A percentile compares a stretch with the other conserved stretches of the same genome.
Conservation (phyloP, 164 flowering plant species). For the Sextonia rubra region DNA sequence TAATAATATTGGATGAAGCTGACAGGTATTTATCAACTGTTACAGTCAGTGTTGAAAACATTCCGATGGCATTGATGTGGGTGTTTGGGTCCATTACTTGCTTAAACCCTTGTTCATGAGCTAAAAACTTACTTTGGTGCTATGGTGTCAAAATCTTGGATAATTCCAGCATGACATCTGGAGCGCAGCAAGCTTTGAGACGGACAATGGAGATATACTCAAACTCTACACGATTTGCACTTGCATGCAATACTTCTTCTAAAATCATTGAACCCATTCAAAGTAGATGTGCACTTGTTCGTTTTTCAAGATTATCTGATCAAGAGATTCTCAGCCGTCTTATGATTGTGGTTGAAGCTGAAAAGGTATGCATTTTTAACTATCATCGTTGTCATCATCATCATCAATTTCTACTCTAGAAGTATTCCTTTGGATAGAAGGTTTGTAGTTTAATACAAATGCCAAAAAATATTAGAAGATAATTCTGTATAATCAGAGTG, state of each 20-base stretch:
- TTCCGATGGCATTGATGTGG: not conserved
- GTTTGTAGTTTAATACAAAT: no score
- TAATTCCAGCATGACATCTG: constrained; percentile 85
- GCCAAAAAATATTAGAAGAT: not conserved
- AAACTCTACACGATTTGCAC: constrained; percentile 93
- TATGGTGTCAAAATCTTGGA: constrained; percentile 6
- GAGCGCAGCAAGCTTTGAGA: constrained; percentile 98
- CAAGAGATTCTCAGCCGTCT: constrained; percentile 95
- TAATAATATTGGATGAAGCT: constrained; percentile 91
- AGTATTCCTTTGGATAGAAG: not conserved
- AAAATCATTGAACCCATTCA: constrained; percentile 98
- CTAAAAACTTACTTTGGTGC: not conserved
- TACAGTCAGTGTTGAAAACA: not conserved
- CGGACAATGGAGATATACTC: constrained; percentile 98
- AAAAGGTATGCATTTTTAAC: constrained; percentile 46
- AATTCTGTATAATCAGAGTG: not conserved
- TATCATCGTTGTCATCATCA: not conserved
- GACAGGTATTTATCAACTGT: constrained; percentile 59
- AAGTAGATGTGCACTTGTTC: constrained; percentile 97
- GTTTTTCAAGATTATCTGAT: constrained; percentile 83
- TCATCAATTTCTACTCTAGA: not conserved
- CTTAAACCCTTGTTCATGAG: not conserved
- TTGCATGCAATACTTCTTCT: constrained; percentile 92
- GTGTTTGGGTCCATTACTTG: not conserved
- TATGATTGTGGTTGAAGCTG: constrained; percentile 79